Evolutionary conservation across 2,329 filamentous ascomycete genomes (phyloP).

Genomic region (Cercospora sesami): DNA sequence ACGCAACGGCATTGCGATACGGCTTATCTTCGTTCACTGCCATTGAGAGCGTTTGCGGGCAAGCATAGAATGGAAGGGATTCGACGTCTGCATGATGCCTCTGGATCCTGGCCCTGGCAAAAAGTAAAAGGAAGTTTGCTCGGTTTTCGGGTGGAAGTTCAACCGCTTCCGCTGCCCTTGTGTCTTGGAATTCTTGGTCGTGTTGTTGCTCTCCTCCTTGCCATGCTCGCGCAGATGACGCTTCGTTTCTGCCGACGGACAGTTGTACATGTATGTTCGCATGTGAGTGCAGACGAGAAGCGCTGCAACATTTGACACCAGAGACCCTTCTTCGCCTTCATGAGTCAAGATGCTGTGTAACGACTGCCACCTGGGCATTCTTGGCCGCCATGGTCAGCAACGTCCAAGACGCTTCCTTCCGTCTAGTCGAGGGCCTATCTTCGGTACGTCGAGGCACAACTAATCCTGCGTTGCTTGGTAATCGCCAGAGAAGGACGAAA

Average conservation of each 20-base stretch:
- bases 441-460: not conserved
- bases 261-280: not conserved
- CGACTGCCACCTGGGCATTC: not conserved
- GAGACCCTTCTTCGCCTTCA: not conserved
- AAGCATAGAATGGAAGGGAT: not conserved
- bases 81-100: not conserved
- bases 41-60: not conserved
- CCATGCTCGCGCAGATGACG: not conserved
- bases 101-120: not conserved
- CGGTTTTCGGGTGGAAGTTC: not conserved
- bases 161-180: not conserved
- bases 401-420: not conserved
- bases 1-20: constrained; percentile 3
- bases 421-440: not conserved
- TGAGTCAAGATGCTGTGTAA: not conserved
- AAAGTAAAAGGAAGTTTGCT: not conserved
- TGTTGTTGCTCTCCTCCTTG: not conserved
- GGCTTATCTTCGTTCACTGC: not conserved
- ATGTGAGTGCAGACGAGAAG: not conserved
- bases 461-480: not conserved
- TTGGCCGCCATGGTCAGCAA: not conserved
- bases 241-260: not conserved
- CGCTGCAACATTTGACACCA: not conserved
- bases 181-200: not conserved
- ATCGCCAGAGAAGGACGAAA: not conserved